Base-by-base conservation (phyloP, 148 eudicot species). In the Camellia sinensis region DNA sequence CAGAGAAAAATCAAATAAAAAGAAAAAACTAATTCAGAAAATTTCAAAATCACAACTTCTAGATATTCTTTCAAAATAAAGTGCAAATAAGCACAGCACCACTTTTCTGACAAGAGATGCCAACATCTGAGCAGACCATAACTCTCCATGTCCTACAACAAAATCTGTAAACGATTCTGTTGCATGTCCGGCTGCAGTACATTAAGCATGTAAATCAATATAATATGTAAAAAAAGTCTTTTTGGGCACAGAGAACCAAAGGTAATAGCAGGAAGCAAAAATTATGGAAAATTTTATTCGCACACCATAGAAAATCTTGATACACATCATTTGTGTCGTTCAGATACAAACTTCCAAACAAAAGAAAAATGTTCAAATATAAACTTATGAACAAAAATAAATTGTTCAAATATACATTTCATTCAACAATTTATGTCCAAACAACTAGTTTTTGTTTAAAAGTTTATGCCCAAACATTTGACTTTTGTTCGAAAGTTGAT, bases 121-220 rank as follows among this genome's bases (percentile, higher is more conserved):
- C 80, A 97, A 89, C 90, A 97, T 67, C 70, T 97, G 98, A 67
- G 99, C 98, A 73, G 99, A 94, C 99, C 99, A 97, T 78, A 97
- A 80, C 83, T 97, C 99, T 73, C 99, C 99, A 82, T 97, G 93
- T 76, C 99, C 99, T 72, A 89, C 99, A 62, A 94, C 99, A 88
- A 97, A 94, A 82, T 92, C 99, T 29, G 98, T 78, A 88, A 97
- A 97, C 50, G 98, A 97, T 77, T 97, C 99, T 6, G 97, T 91
- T n/a, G 89, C 98, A 86, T 97, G 99, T 63, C 99, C n/a, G n/a
- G n/a, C 99, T 97, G 91, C 88, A 85, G 21, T 62, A 68, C 50
- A 86, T 73, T 46, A 45, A 75, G 41, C 44, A 57, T n/a, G 69
- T 71, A n/a, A 60, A 22, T 71, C 75, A 48, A 79, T 65, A 2